Percentiles rank a stretch among this genome's conserved stretches.
phyloP scores from a whole-genome alignment of 2,329 filamentous ascomycete genomes.

The Neonectria sp. region DNA sequence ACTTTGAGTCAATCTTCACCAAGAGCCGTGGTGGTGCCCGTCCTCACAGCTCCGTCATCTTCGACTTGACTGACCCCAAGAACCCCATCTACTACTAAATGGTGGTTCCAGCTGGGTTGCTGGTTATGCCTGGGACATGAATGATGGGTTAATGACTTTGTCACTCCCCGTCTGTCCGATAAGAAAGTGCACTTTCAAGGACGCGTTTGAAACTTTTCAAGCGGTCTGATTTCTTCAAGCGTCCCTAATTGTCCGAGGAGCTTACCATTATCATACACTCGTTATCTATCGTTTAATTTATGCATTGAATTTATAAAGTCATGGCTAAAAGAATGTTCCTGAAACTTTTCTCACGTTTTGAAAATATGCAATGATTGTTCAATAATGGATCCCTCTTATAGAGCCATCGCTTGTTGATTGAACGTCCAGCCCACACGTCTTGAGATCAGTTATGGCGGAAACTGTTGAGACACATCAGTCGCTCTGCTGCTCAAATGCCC shows the following conservation, averaged over 20 bases:
- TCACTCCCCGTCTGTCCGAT: not conserved
- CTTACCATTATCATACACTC: not conserved
- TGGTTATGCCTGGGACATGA: not conserved
- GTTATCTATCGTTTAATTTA: not conserved
- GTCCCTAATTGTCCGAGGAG: not conserved
- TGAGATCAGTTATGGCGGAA: no score
- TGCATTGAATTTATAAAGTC: not conserved
- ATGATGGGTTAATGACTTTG: not conserved
- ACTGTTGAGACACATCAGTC: no score
- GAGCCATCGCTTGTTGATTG: no score
- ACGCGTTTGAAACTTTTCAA: not conserved
- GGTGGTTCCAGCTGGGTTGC: not conserved
- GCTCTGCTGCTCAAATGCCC: no score
- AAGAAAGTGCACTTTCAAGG: not conserved
- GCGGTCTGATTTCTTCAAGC: not conserved
- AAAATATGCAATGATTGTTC: not conserved
- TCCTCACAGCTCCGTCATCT: slow-evolving; percentile 71
- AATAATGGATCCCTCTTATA: no score
- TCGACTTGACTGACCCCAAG: slow-evolving; percentile 68
- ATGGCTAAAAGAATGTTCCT: not conserved
- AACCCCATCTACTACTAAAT: slow-evolving; percentile 65
- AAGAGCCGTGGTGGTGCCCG: slow-evolving; percentile 68
- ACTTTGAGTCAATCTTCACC: slow-evolving; percentile 68
- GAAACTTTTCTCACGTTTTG: not conserved
- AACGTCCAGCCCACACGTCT: no score